Percentiles rank a stretch among this genome's conserved stretches.
Evolutionary conservation across 2,329 filamentous ascomycete species (phyloP).

Genomic region (Monilinia laxa): DNA sequence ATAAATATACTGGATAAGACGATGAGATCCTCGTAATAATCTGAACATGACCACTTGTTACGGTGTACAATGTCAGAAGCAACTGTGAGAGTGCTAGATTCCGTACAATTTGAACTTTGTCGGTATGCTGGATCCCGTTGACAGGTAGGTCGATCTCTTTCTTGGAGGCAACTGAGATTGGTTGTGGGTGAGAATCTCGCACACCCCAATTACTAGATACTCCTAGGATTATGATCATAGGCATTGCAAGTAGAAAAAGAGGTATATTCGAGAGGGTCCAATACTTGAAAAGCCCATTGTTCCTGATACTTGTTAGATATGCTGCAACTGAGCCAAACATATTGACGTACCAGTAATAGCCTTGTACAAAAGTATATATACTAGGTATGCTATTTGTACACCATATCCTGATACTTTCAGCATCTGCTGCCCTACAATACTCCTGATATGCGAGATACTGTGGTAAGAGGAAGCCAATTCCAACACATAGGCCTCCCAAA

Average conservation of each 20-base stretch:
- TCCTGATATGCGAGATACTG: slow-evolving; percentile 72
- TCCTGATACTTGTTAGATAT: slow-evolving; percentile 53
- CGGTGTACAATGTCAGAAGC: slow-evolving; percentile 66
- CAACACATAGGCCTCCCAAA: slow-evolving; percentile 66
- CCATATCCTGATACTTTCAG: slow-evolving; percentile 60
- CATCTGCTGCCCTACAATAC: slow-evolving; percentile 56
- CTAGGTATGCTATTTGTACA: slow-evolving; percentile 73
- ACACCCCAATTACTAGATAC: slow-evolving; percentile 56
- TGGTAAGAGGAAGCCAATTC: slow-evolving; percentile 65
- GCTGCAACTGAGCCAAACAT: slow-evolving; percentile 22
- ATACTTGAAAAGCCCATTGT: slow-evolving; percentile 82
- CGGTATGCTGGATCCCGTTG: neutral
- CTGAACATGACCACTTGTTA: slow-evolving; percentile 87
- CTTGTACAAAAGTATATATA: slow-evolving; percentile 89
- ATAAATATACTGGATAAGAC: slow-evolving; percentile 87
- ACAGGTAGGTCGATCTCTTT: neutral
- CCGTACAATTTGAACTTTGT: slow-evolving; percentile 30
- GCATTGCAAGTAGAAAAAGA: slow-evolving; percentile 79
- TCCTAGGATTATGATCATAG: slow-evolving; percentile 69
- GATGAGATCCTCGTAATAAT: slow-evolving; percentile 89
- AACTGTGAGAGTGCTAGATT: slow-evolving; percentile 70
- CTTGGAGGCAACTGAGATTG: neutral
- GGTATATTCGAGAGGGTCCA: slow-evolving; percentile 87
- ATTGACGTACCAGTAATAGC: slow-evolving; percentile 75
- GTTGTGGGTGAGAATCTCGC: neutral